Evolutionary conservation across 768 basidiomycete species (phyloP).

Genomic region (Agaricus blazei): DNA sequence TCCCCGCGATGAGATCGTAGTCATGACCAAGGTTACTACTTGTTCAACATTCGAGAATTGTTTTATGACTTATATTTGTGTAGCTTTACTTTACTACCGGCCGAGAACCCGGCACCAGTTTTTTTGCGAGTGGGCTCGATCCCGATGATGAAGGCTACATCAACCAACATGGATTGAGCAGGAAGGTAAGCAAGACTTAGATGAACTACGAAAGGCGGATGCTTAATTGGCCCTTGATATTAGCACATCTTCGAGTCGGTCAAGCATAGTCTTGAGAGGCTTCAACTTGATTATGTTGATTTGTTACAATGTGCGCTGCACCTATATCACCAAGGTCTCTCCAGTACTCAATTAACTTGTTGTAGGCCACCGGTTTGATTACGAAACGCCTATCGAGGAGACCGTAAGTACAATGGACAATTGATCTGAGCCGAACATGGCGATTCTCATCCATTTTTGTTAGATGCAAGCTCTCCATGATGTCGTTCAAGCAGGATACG

Average conservation of each 20-base stretch:
- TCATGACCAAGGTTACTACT: conserved; percentile 62
- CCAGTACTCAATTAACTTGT: neutral
- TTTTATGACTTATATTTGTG: conserved; percentile 10
- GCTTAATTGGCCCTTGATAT: conserved; percentile 12
- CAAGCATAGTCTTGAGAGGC: conserved; percentile 54
- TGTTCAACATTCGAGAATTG: neutral
- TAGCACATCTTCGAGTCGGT: conserved; percentile 68
- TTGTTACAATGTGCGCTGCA: conserved; percentile 54
- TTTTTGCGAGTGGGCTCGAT: conserved; percentile 11
- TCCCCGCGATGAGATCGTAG: conserved; percentile 72
- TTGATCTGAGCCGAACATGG: neutral
- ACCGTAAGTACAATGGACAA: conserved; percentile 26
- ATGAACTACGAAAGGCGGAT: neutral
- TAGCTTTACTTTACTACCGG: conserved; percentile 35
- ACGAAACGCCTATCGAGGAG: conserved; percentile 54
- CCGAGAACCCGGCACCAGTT: conserved; percentile 15
- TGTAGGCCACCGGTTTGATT: conserved; percentile 50
- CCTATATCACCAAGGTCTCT: neutral
- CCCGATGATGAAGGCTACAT: conserved; percentile 44
- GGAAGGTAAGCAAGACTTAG: conserved; percentile 19
- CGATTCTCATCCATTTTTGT: neutral
- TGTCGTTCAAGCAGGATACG: conserved; percentile 60
- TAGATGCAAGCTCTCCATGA: conserved; percentile 68
- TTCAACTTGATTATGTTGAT: conserved; percentile 76
- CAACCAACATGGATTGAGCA: conserved; percentile 44